Percentiles rank a stretch among this genome's conserved stretches.
Conservation (phyloP, 1,139 yeast species). For the Magnusiomyces fungicola region DNA sequence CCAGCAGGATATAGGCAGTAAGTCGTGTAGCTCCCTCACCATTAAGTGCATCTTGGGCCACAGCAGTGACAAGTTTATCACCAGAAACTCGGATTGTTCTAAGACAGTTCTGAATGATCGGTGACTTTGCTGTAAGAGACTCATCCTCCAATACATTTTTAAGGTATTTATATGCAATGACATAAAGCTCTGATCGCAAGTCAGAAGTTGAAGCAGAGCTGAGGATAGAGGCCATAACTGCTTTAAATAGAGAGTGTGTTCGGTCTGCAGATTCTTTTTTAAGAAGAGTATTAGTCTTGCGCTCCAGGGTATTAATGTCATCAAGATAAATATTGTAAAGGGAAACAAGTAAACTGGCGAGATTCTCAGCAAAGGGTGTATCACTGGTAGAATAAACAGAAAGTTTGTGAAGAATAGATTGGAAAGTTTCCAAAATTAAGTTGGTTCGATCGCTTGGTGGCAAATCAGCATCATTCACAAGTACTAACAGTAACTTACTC, state of each 20-base stretch:
- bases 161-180: constrained; percentile 60
- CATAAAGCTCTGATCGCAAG: constrained; percentile 72
- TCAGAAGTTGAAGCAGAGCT: constrained; percentile 60
- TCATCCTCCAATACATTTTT: constrained; percentile 8
- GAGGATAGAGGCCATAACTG: constrained; percentile 65
- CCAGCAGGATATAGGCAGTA: constrained; percentile 68
- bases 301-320: constrained; percentile 32
- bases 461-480: constrained; percentile 53
- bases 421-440: constrained; percentile 70
- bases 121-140: constrained; percentile 1
- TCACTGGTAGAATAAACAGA: constrained; percentile 66
- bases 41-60: constrained; percentile 70
- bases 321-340: constrained; percentile 56
- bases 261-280: constrained; percentile 38
- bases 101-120: constrained; percentile 19
- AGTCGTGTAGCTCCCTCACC: constrained; percentile 75
- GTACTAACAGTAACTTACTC: constrained; percentile 70
- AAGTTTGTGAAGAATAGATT: constrained; percentile 66
- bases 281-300: constrained; percentile 20
- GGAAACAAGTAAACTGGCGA: constrained; percentile 68
- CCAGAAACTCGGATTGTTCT: constrained; percentile 53
- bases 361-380: constrained; percentile 61
- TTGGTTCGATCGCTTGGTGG: constrained; percentile 41
- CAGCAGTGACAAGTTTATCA: constrained; percentile 51
- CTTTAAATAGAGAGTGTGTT: constrained; percentile 60